Base-by-base conservation (phyloP, 768 basidiomycete species). In the Pluteus cervinus region DNA sequence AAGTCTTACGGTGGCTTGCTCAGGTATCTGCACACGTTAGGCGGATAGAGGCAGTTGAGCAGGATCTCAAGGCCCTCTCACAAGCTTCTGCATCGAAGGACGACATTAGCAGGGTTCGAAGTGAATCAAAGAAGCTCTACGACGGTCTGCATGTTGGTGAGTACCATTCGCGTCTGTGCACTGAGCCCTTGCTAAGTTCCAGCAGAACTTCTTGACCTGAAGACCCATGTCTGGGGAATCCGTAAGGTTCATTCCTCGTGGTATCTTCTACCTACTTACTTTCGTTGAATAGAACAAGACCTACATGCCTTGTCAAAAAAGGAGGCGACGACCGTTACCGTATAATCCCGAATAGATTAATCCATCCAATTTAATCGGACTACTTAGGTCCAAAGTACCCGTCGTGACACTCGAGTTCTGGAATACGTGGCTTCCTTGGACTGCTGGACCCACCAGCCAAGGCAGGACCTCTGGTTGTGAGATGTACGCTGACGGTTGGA, bases 11-110 rank as follows among this genome's bases (percentile, higher is more conserved):
- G n/a, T n/a, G n/a, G n/a, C 7, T 39, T 36, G 11, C 42, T 14
- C 42, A 90, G 87, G 79, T 90, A 41, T 82, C 87, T 9, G 75
- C 79, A n/a, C 87, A 90, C 53, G 77, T 91, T 3, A 66, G 79
- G 44, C 66, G 86, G 40, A 89, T 90, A 51, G 86, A 92, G 56
- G 76, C 81, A 3, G 87, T 93, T 2, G 91, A 96, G 62, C 89
- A 89, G 57, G 88, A 92, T 49, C 56, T 93, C 49, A 89, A 86
- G 56, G 79, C 81, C 0, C 54, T 96, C 17, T 66, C 72, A 5
- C 75, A 79, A 34, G 60, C 66, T 14, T 72, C 83, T 2, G 73
- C 85, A 6, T 71, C 71, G 21, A 92, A 89, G 59, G 90, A 91
- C 28, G 92, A 96, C 46, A 63, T 89, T 23, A 72, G 78, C 16